These are phyloP conservation scores for Ambrosia trifida DNA, from an alignment of 129 eudicot genomes.

Conservation along the genomic window DNA sequence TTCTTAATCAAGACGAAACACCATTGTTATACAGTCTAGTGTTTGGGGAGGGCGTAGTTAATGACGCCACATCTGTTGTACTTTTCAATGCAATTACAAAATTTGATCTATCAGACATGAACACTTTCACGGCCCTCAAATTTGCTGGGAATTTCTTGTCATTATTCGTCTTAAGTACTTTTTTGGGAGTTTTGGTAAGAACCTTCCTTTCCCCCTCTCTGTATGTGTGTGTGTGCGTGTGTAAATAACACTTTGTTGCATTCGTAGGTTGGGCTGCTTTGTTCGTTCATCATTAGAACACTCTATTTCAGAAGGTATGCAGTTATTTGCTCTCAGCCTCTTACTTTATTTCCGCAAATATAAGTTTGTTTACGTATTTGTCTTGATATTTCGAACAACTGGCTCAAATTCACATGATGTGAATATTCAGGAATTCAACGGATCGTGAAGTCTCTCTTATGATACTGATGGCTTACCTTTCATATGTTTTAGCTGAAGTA, in stretches of 20 bases:
- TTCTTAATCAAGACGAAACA: slow-evolving; percentile 82
- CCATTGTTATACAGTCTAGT: slow-evolving; percentile 80
- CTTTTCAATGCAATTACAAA: slow-evolving; percentile 77
- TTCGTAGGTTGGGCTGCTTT: slow-evolving; percentile 72
- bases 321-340: slow-evolving; percentile 15
- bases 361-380: neutral
- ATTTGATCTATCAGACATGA: slow-evolving; percentile 59
- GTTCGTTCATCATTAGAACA: slow-evolving; percentile 68
- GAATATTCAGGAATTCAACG: slow-evolving; percentile 70
- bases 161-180: slow-evolving; percentile 68
- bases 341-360: neutral
- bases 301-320: slow-evolving; percentile 69
- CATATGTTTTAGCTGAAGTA: slow-evolving; percentile 86
- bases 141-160: slow-evolving; percentile 54
- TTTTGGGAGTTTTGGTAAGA: slow-evolving; percentile 73
- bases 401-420: neutral
- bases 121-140: slow-evolving; percentile 35
- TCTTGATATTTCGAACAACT: neutral
- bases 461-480: slow-evolving; percentile 88
- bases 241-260: slow-evolving; percentile 9
- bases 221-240: neutral
- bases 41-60: slow-evolving; percentile 92
- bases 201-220: slow-evolving; percentile 1
- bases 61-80: slow-evolving; percentile 90
- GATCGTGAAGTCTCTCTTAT: slow-evolving; percentile 86